Conservation (phyloP, 2,329 filamentous ascomycete genomes). For the Phaeosphaeriaceae sp. region DNA sequence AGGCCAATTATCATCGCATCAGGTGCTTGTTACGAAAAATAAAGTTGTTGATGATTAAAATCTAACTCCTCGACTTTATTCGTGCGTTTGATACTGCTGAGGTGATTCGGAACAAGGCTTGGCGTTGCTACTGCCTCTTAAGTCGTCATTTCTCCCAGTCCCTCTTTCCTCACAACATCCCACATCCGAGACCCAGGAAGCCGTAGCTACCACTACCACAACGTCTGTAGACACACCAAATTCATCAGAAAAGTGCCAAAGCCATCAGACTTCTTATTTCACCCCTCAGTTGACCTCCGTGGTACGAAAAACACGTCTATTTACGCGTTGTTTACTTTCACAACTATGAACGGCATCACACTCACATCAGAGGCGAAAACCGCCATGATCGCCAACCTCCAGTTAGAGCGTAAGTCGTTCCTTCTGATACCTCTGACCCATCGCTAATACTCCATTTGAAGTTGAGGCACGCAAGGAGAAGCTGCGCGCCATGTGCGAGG, state of each 20-base stretch:
- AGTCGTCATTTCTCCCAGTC: slow-evolving; percentile 3
- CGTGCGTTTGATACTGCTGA: too few relatives aligned
- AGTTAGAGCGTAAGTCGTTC: slow-evolving; percentile 36
- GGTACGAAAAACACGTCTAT: slow-evolving; percentile 5
- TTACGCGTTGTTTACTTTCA: slow-evolving; percentile 26
- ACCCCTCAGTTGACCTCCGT: background rate
- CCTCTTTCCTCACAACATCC: slow-evolving; percentile 22
- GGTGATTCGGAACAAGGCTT: background rate
- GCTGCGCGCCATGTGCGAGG: slow-evolving; percentile 84
- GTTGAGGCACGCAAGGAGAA: slow-evolving; percentile 88
- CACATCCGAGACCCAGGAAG: slow-evolving; percentile 20
- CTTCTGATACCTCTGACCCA: slow-evolving; percentile 14
- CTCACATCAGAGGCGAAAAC: slow-evolving; percentile 45
- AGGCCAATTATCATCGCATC: too few relatives aligned
- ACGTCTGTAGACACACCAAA: slow-evolving; percentile 6
- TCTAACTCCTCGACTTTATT: too few relatives aligned
- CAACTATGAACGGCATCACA: slow-evolving; percentile 27
- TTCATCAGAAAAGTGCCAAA: background rate
- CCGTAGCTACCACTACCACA: slow-evolving; percentile 18
- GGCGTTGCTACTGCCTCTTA: slow-evolving; percentile 7
- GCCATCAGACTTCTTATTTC: background rate
- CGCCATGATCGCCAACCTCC: slow-evolving; percentile 38
- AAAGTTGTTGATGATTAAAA: too few relatives aligned
- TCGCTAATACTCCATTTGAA: slow-evolving; percentile 48
- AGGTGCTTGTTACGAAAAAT: too few relatives aligned